A percentile compares a stretch with the other conserved stretches of the same genome.
phyloP scores from a whole-genome alignment of 306 rosid genomes.

The Clitoria ternatea region DNA sequence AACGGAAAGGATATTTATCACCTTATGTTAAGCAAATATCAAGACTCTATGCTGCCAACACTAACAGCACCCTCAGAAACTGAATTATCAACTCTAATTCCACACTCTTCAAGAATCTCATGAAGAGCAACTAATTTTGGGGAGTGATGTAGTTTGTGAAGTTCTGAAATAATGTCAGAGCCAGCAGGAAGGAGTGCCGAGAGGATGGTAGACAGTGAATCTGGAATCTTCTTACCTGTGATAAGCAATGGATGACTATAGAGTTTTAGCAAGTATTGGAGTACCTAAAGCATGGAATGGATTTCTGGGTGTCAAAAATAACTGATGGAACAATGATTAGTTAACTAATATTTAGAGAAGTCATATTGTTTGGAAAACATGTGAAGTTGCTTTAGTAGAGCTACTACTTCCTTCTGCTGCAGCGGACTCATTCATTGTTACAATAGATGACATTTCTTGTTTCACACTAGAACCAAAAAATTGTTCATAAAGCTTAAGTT shows the following conservation, averaged over 20 bases:
- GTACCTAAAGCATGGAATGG: no score
- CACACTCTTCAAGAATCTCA: no score
- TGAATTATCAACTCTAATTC: no score
- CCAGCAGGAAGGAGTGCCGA: constrained; percentile 44
- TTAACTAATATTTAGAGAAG: background rate
- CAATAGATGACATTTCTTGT: no score
- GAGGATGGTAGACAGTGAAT: constrained; percentile 40
- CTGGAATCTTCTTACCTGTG: constrained; percentile 49
- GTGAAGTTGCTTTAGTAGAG: constrained; percentile 65
- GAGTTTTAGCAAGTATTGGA: constrained; percentile 72
- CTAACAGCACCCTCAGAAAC: no score
- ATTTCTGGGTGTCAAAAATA: no score
- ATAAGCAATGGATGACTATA: constrained; percentile 83
- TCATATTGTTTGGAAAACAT: constrained; percentile 61
- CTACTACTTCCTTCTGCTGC: constrained; percentile 49
- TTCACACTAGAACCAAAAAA: no score
- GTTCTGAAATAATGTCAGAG: no score
- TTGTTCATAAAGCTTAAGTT: no score
- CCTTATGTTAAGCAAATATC: constrained; percentile 82
- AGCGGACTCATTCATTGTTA: no score
- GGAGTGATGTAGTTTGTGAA: no score
- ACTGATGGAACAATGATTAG: background rate
- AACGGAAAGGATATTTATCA: constrained; percentile 9
- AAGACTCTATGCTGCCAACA: constrained; percentile 79
- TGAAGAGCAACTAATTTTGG: no score